phyloP scores from a whole-genome alignment of 2,329 filamentous ascomycete genomes.

The Monilinia laxa region DNA sequence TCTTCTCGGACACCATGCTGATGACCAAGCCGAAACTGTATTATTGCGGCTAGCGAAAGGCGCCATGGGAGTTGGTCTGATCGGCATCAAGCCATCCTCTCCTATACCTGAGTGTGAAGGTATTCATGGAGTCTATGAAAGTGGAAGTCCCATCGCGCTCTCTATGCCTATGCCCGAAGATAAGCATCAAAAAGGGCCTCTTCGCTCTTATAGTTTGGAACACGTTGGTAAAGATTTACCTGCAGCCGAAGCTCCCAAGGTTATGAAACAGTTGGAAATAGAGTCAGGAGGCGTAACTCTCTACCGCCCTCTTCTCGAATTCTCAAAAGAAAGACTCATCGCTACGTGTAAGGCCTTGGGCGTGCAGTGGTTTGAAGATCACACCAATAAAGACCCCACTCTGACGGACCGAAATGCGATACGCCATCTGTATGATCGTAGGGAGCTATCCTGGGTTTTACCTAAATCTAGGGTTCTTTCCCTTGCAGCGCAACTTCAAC shows the following conservation, averaged over 20 bases:
- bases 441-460: constrained; percentile 67
- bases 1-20: constrained; percentile 80
- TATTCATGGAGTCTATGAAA: constrained; percentile 68
- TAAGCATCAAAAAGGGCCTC: too few relatives aligned
- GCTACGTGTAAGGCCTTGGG: constrained; percentile 69
- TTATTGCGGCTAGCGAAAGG: constrained; percentile 72
- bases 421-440: constrained; percentile 59
- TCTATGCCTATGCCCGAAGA: neutral
- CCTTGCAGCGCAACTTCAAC: constrained; percentile 54
- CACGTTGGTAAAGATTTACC: neutral
- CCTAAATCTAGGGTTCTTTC: constrained; percentile 62
- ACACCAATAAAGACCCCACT: constrained; percentile 75
- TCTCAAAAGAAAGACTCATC: constrained; percentile 71
- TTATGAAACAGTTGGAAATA: neutral
- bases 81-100: constrained; percentile 63
- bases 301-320: constrained; percentile 67
- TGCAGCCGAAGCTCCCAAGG: neutral
- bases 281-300: constrained; percentile 67
- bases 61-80: constrained; percentile 67
- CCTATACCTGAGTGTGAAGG: constrained; percentile 84
- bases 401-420: constrained; percentile 81
- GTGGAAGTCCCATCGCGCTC: constrained; percentile 46
- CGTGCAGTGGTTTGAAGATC: constrained; percentile 79
- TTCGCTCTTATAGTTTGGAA: too few relatives aligned
- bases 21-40: constrained; percentile 90